These are phyloP conservation scores for Chrysopogon serrulatus DNA, from an alignment of 176 grass and related monocot genomes.

Conservation along the genomic window DNA sequence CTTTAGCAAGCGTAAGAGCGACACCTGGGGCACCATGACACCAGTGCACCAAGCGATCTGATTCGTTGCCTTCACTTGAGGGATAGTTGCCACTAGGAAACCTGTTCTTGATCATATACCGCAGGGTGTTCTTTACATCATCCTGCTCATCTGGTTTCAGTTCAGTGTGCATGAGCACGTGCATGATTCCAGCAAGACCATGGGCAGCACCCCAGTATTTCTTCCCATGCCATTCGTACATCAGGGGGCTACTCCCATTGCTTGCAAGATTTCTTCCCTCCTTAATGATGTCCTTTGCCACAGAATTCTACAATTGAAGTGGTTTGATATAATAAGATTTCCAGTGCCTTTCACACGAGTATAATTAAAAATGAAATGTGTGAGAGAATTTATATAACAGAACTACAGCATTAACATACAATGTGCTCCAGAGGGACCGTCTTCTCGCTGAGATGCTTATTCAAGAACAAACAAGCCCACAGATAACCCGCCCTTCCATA, in stretches of 20 bases:
- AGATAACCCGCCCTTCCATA: conserved; percentile 92
- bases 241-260: conserved; percentile 56
- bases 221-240: conserved; percentile 87
- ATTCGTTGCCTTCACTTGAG: conserved; percentile 54
- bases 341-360: background rate
- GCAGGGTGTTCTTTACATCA: conserved; percentile 72
- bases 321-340: conserved; percentile 11
- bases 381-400: background rate
- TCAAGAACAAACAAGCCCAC: conserved; percentile 94
- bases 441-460: conserved; percentile 62
- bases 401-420: conserved; percentile 19
- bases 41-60: conserved; percentile 77
- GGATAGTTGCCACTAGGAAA: conserved; percentile 80
- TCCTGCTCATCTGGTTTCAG: conserved; percentile 51
- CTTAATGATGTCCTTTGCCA: conserved; percentile 63
- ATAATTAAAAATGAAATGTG: background rate
- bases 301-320: conserved; percentile 34
- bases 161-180: conserved; percentile 71
- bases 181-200: conserved; percentile 87
- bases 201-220: conserved; percentile 91
- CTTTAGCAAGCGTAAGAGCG: conserved; percentile 70
- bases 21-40: conserved; percentile 93
- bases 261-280: conserved; percentile 67
- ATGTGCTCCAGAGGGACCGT: conserved; percentile 50
- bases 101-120: conserved; percentile 75